Evolutionary conservation across 2,329 filamentous ascomycete species (phyloP).

Genomic region (Exophiala lecanii-corni): DNA sequence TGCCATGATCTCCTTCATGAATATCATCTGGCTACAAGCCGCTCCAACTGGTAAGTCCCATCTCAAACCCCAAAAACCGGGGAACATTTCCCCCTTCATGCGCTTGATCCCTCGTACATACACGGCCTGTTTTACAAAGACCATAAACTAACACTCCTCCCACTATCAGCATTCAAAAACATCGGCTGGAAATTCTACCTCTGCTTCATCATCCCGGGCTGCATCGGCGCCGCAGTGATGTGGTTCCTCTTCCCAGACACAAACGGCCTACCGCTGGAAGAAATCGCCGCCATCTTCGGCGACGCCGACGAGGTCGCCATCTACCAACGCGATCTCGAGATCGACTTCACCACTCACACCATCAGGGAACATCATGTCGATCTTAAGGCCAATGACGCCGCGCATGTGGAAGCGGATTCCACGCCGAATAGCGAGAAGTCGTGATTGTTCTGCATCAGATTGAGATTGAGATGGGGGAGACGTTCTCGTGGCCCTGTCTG

Average conservation of each 20-base stretch:
- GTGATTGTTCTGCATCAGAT: too few species aligned
- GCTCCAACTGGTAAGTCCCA: constrained; percentile 26
- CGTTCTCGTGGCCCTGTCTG: too few species aligned
- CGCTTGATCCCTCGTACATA: too few species aligned
- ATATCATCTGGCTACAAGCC: constrained; percentile 35
- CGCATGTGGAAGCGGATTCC: background rate
- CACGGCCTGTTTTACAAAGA: too few species aligned
- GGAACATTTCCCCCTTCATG: too few species aligned
- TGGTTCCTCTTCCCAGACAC: constrained; percentile 31
- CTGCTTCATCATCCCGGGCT: constrained; percentile 32
- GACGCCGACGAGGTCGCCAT: constrained; percentile 22
- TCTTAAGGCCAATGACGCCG: background rate
- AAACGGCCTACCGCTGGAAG: constrained; percentile 30
- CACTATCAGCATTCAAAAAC: constrained; percentile 25
- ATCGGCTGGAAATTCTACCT: constrained; percentile 39
- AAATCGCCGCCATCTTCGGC: constrained; percentile 29
- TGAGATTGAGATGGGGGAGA: too few species aligned
- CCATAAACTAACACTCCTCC: background rate
- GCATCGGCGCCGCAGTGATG: constrained; percentile 21
- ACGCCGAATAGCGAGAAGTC: background rate
- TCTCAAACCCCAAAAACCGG: background rate
- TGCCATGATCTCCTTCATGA: constrained; percentile 33
- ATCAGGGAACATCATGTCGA: constrained; percentile 12
- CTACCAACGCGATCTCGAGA: constrained; percentile 19
- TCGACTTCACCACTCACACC: constrained; percentile 15